Base-by-base conservation (phyloP, 306 rosid genomes). In the Cicer bijugum region DNA sequence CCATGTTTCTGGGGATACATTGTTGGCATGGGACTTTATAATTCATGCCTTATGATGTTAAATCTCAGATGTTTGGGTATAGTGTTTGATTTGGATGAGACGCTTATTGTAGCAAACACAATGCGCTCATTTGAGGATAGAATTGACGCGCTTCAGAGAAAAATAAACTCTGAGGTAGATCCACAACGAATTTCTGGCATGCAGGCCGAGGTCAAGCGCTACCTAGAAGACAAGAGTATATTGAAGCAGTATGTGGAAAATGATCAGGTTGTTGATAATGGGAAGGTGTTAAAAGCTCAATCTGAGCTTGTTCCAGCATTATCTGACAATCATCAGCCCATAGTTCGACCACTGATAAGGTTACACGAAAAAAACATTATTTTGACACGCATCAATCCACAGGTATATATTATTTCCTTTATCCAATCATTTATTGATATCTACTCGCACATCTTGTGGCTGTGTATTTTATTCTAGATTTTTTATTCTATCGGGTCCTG, bases 111-210 rank as follows among this genome's bases (percentile, higher is more conserved):
- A 42, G 99, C 99, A 45, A 95, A 95, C 76, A 95, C 99, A 83
- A 89, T 91, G 99, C 96, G 99, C 11, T 95, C 99, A 2, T 95
- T 95, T 69, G 99, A 95, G 86, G 99, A 95, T 80, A 84, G 96
- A 82, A 95, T 95, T 77, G 99, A 95, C 56, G 92, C 89, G 43
- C 89, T 95, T 17, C 97, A 91, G 86, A 85, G 99, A 72, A 95
- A 95, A 87, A 78, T 95, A 58, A 92, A 56, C 84, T 71, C 82
- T 33, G 99, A 95, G 84, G 78, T 78, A 69, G 99, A 95, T 82
- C 86, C 86, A 12, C 99, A 86, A 75, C 86, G 99, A 39, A 82
- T 91, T 65, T 75, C 95, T 20, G 90, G 97, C 47, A 91, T 95
- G 97, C 80, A 85, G 80, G 96, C 93, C 2, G 99, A 95, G 82